Conservation (phyloP, 768 basidiomycete species). For the Tubosaeta brunneosetosa region DNA sequence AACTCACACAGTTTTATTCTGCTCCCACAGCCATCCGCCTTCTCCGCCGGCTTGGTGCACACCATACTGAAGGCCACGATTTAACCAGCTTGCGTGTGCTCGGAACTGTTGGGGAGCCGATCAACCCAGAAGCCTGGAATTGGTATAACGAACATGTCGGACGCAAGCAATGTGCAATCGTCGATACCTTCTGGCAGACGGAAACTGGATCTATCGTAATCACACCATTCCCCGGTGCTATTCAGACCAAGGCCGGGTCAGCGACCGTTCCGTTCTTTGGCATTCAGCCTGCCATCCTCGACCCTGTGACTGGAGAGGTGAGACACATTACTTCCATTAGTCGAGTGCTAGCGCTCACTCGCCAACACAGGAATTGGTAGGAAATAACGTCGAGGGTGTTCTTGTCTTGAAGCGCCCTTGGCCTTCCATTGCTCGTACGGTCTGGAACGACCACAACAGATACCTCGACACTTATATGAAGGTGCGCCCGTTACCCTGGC, state of each 20-base stretch:
- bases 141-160: constrained; percentile 99
- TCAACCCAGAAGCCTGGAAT: constrained; percentile 98
- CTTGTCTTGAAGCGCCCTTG: constrained; percentile 83
- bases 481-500: constrained; percentile 19
- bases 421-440: constrained; percentile 93
- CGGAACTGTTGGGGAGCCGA: constrained; percentile 95
- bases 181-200: constrained; percentile 97
- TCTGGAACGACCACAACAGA: constrained; percentile 89
- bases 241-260: constrained; percentile 92
- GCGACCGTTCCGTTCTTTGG: constrained; percentile 99
- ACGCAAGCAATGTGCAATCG: constrained; percentile 80
- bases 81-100: constrained; percentile 79
- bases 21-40: constrained; percentile 94
- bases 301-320: constrained; percentile 72
- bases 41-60: constrained; percentile 76
- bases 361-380: constrained; percentile 52
- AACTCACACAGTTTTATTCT: constrained; percentile 94
- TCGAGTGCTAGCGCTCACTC: background rate
- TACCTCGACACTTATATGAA: constrained; percentile 76
- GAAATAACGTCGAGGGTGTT: constrained; percentile 87
- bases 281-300: constrained; percentile 82
- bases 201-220: constrained; percentile 96
- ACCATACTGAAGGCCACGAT: constrained; percentile 81
- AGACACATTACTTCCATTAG: constrained; percentile 7
- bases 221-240: constrained; percentile 93